Base-by-base conservation (phyloP, 345 rosid genomes). In the Aethionema arabicum region DNA sequence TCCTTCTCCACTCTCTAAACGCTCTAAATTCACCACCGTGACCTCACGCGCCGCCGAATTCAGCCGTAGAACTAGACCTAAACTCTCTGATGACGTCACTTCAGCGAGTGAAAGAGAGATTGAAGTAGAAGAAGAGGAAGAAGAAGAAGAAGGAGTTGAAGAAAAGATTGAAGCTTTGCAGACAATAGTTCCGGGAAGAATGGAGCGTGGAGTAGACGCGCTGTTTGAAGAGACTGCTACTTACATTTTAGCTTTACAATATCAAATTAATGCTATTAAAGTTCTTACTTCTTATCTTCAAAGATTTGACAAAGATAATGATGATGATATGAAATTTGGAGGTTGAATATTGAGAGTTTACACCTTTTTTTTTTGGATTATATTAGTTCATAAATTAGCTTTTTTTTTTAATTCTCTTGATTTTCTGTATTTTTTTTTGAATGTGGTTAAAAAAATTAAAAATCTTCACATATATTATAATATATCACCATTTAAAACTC, bases 141-240 rank as follows among this genome's bases (percentile, higher is more conserved):
- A 67, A 0, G 79, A 76, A 15, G 66, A 64, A 30, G 77, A 37
- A 45, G 83, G 57, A 38, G 75, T 85, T 29, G 86, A 78, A 49
- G 75, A 52, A 36, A 87, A 79, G 83, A 83, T 87, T 5, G 77
- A 39, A 61, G 81, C 82, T 27, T 78, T 87, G 76, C 85, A 85
- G 80, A 85, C 76, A 75, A 81, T 85, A 49, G 84, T 87, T 12
- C 95, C 95, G 0, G 95, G 91, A 21, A 87, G 86, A n/a, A 82
- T 68, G 3, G 47, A 60, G 3, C 78, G 85, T 11, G 84, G 76
- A n/a, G 72, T 68, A 4, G 93, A 83, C 42, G 72, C 71, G 65
- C 62, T 87, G 65, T 84, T 82, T 11, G 85, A 87, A 71, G 84
- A 84, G 70, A 87, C 91, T 0, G 95, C 95, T 30, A 78, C 40